phyloP scores from a whole-genome alignment of 2,329 filamentous ascomycete species.

The Aquanectria penicillioides region DNA sequence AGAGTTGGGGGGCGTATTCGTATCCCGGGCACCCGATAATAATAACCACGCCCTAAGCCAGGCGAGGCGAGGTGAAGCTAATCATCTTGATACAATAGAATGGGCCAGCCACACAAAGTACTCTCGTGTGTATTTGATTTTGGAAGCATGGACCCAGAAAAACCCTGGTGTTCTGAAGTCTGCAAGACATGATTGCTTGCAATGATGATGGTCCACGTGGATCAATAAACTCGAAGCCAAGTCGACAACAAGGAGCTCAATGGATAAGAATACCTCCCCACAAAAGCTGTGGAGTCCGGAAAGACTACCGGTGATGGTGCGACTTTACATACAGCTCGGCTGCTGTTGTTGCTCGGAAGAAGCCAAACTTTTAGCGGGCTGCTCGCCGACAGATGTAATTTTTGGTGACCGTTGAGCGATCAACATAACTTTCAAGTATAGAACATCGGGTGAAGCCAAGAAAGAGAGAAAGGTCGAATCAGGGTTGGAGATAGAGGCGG shows the following conservation, averaged over 20 bases:
- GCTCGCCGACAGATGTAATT: background rate
- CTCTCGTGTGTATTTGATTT: constrained; percentile 1
- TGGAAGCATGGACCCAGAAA: constrained; percentile 3
- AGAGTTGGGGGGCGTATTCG: background rate
- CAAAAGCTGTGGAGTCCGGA: constrained; percentile 8
- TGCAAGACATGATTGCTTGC: background rate
- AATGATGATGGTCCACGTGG: constrained; percentile 2
- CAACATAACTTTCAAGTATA: background rate
- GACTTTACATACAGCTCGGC: constrained; percentile 3
- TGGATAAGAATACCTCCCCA: constrained; percentile 2
- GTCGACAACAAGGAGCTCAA: background rate
- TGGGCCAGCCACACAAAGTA: background rate
- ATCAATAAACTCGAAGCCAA: background rate
- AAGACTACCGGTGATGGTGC: constrained; percentile 8
- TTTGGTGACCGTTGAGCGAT: background rate
- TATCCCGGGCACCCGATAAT: background rate
- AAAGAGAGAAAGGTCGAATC: constrained; percentile 5
- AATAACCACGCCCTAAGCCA: constrained; percentile 1
- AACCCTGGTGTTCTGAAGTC: background rate
- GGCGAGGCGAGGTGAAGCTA: constrained; percentile 2
- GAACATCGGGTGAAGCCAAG: background rate
- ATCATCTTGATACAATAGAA: constrained; percentile 20
- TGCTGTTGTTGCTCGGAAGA: constrained; percentile 3
- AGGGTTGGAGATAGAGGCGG: background rate
- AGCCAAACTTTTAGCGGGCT: background rate